A percentile compares a stretch with the other conserved stretches of the same genome.
Evolutionary conservation across 1,284 basidiomycete genomes (phyloP).

Genomic region (Ganoderma lucidum): DNA sequence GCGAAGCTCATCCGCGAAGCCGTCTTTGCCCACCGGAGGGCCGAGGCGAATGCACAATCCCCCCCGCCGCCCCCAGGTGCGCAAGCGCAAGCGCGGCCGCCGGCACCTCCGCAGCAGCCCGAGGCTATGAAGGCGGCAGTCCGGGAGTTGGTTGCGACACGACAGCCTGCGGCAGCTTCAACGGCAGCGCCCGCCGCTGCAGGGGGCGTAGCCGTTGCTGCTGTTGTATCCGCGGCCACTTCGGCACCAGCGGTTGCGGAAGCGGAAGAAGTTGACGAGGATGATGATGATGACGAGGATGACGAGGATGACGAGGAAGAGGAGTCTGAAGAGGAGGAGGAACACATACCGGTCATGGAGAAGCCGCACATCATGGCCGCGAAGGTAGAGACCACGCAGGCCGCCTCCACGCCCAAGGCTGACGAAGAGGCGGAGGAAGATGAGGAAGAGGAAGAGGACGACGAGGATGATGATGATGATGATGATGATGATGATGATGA

Average conservation of each 20-base stretch:
- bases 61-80: neutral
- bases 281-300: slow-evolving; percentile 13
- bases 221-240: neutral
- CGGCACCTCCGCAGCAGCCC: neutral
- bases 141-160: slow-evolving; percentile 9
- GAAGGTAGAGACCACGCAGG: neutral
- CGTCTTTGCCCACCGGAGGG: slow-evolving; percentile 37
- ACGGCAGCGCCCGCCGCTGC: neutral
- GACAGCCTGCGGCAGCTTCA: neutral
- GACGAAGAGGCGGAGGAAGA: slow-evolving; percentile 2
- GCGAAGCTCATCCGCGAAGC: slow-evolving; percentile 68
- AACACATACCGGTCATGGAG: slow-evolving; percentile 14
- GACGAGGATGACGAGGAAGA: slow-evolving; percentile 18
- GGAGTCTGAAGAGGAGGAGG: slow-evolving; percentile 15
- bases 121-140: neutral
- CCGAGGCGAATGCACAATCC: slow-evolving; percentile 9
- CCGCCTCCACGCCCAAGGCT: neutral
- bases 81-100: neutral
- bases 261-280: slow-evolving; percentile 16
- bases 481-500: neutral
- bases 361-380: slow-evolving; percentile 9
- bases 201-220: neutral
- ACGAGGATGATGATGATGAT: slow-evolving; percentile 4
- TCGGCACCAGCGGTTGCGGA: slow-evolving; percentile 11
- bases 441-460: slow-evolving; percentile 8